Evolutionary conservation across 78 protist species (phyloP).

Genomic region (Chrysochromulina tobinii): DNA sequence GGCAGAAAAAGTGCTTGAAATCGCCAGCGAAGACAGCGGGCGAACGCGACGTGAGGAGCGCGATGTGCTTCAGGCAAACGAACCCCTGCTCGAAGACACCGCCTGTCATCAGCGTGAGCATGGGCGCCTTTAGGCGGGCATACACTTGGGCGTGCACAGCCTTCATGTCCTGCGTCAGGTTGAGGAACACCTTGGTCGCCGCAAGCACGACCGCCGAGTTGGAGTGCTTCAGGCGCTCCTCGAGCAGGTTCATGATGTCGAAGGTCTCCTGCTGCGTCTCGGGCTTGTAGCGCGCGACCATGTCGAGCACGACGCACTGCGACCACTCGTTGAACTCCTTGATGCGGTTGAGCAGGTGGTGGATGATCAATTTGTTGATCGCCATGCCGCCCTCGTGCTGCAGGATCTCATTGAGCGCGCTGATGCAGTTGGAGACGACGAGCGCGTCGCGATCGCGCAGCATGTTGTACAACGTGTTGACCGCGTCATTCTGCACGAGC

Average conservation of each 20-base stretch:
- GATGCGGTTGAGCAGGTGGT: slow-evolving; percentile 62
- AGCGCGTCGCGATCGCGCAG: slow-evolving; percentile 68
- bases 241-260: slow-evolving; percentile 79
- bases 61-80: slow-evolving; percentile 74
- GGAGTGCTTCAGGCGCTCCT: slow-evolving; percentile 68
- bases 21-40: slow-evolving; percentile 70
- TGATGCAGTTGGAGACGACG: slow-evolving; percentile 75
- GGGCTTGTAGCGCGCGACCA: slow-evolving; percentile 43
- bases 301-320: slow-evolving; percentile 56
- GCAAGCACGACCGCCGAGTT: slow-evolving; percentile 84
- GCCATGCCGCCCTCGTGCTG: slow-evolving; percentile 65
- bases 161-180: slow-evolving; percentile 69
- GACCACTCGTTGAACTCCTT: slow-evolving; percentile 85
- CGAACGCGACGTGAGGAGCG: slow-evolving; percentile 62
- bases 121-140: slow-evolving; percentile 70
- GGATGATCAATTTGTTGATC: slow-evolving; percentile 44
- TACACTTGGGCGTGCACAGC: slow-evolving; percentile 76
- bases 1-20: slow-evolving; percentile 18
- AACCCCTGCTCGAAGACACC: slow-evolving; percentile 57
- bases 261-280: slow-evolving; percentile 57
- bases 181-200: slow-evolving; percentile 72
- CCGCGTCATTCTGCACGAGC: slow-evolving; percentile 1
- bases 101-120: slow-evolving; percentile 71
- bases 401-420: slow-evolving; percentile 77
- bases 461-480: slow-evolving; percentile 62